phyloP scores from a whole-genome alignment of 2,329 filamentous ascomycete species.

The Trichoderma brevicompactum region DNA sequence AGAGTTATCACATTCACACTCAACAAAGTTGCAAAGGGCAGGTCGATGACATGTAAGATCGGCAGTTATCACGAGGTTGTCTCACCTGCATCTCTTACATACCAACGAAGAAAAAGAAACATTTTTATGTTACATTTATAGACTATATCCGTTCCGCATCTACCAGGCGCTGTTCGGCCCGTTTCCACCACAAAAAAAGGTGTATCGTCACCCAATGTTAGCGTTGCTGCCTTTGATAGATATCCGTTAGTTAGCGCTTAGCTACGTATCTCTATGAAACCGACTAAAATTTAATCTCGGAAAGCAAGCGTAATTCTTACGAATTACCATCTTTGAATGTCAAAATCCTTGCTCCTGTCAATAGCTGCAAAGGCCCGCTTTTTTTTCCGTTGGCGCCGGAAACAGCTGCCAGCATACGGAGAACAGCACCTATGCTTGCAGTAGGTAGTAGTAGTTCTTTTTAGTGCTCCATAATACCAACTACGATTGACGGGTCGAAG shows the following conservation, averaged over 20 bases:
- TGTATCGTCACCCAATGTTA: not conserved
- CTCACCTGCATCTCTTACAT: not conserved
- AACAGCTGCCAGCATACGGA: not conserved
- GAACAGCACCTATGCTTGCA: too few relatives aligned
- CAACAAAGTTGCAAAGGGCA: constrained; percentile 14
- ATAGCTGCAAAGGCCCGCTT: not conserved
- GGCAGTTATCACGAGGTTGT: not conserved
- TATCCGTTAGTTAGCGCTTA: constrained; percentile 1
- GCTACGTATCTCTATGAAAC: not conserved
- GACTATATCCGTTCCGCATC: too few relatives aligned
- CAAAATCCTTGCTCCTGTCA: constrained; percentile 2
- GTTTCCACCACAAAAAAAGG: not conserved
- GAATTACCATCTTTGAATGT: not conserved
- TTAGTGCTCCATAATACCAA: too few relatives aligned
- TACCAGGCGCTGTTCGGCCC: constrained; percentile 8
- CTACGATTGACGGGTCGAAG: too few relatives aligned
- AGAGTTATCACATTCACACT: not conserved
- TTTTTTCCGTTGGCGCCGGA: not conserved
- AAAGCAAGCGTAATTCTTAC: not conserved
- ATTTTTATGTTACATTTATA: too few relatives aligned
- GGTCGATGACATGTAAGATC: constrained; percentile 18
- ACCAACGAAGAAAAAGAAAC: not conserved
- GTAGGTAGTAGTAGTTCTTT: too few relatives aligned
- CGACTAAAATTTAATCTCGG: not conserved
- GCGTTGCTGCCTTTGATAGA: not conserved